Evolutionary conservation across 169 alveolate genomes (phyloP), one percentile per base, ranked within the genome.

Genomic region (Plasmodium knowlesi): DNA sequence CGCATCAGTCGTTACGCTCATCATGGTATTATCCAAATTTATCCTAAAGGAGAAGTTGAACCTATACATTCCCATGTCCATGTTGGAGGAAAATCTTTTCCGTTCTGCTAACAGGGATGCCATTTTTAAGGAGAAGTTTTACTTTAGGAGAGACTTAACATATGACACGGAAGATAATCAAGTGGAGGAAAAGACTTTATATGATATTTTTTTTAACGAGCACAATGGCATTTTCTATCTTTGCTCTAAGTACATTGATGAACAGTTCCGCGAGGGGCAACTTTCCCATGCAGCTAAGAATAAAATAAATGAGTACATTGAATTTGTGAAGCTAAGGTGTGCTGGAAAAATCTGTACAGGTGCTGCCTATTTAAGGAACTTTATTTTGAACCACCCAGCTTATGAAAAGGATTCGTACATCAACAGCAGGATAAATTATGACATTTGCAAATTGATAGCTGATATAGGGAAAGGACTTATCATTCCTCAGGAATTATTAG

Each of bases 21-120:
- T 97, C 8, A 93, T 97, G 41, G 90, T 96, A 34, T 73, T 97
- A 19, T 97, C 96, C 25, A 91, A 92, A 92, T 96, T 97, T 73
- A 83, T 98, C 53, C 71, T 97, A 82, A 89, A 94, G 76, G 96
- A 96, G 78, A 94, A 95, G n/a, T 84, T 97, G 78, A 98, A 98
- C 91, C 97, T 99, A 85, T 96, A 98, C 71, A 97, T 99, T 78
- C 99, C 99, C 9, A 98, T 99, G 89, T 92, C 99, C 0, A 70
- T 96, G 89, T 97, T 97, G 25, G 99, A 99, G 96, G 98, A 96
- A 54, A 99, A 99, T 89, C 96, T 97, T 96, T 96, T 97, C 85
- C 96, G 98, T 83, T 98, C 99, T 0, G 97, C 96, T 43, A 34
- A 83, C 22, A 96, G 81, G 73, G 98, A 98, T 93, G 99, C 99